phyloP scores from a whole-genome alignment of 2,329 filamentous ascomycete species.

The Esteya vermicola region DNA sequence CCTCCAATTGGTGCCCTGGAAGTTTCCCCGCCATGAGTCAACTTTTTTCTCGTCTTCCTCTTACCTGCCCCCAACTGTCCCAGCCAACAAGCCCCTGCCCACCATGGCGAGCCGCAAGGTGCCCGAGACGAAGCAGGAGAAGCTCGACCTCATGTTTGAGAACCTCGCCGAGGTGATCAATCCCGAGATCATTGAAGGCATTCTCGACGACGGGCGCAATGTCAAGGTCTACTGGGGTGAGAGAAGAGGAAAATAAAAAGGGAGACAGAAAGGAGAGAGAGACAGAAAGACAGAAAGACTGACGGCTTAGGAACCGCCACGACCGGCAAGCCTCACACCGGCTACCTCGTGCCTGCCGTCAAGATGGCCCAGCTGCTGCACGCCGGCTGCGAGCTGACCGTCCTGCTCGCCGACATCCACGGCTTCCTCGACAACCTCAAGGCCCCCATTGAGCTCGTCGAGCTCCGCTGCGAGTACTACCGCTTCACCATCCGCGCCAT shows the following conservation, averaged over 20 bases:
- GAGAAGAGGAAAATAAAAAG: slow-evolving; percentile 3
- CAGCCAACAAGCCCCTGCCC: no score
- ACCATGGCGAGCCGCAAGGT: slow-evolving; percentile 8
- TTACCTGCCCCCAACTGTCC: not conserved
- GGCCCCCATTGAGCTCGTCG: slow-evolving; percentile 76
- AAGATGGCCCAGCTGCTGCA: slow-evolving; percentile 82
- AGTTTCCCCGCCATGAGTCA: no score
- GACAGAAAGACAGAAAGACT: not conserved
- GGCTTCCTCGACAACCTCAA: slow-evolving; percentile 75
- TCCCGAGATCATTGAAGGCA: slow-evolving; percentile 65
- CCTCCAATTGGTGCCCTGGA: no score
- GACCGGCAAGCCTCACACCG: slow-evolving; percentile 76
- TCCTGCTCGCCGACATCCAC: slow-evolving; percentile 61
- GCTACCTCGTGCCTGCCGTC: slow-evolving; percentile 77
- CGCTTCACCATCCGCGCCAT: slow-evolving; percentile 58
- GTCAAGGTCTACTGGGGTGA: slow-evolving; percentile 74
- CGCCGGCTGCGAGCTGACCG: slow-evolving; percentile 69
- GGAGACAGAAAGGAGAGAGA: not conserved
- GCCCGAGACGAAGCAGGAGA: slow-evolving; percentile 25
- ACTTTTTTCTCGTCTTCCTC: no score
- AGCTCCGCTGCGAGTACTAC: slow-evolving; percentile 75
- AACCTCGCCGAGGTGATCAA: slow-evolving; percentile 76
- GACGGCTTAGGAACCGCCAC: slow-evolving; percentile 51
- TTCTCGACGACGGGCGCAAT: slow-evolving; percentile 55
- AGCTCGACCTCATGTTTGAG: slow-evolving; percentile 61